A percentile compares a stretch with the other conserved stretches of the same genome.
Conservation (phyloP, 768 basidiomycete genomes). For the Suillus variegatus region DNA sequence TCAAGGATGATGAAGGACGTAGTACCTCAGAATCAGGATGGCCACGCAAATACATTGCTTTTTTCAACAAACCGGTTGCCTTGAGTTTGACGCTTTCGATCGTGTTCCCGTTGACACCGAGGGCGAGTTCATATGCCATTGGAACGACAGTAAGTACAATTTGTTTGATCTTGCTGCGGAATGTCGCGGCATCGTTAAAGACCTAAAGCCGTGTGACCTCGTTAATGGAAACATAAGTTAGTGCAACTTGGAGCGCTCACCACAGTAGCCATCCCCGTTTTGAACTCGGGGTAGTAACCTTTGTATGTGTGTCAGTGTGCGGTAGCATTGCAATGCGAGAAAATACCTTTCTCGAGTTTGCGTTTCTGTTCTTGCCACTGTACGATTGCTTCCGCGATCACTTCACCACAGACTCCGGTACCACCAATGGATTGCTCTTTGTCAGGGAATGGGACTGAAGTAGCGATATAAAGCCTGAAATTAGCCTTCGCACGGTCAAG, state of each 20-base stretch:
- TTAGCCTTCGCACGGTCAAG: neutral
- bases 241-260: neutral
- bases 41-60: neutral
- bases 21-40: neutral
- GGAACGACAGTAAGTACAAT: neutral
- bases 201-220: neutral
- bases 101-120: neutral
- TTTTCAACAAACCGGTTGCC: neutral
- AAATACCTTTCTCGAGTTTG: neutral
- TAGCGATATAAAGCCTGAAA: neutral
- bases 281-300: neutral
- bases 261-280: neutral
- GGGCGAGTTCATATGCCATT: neutral
- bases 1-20: neutral
- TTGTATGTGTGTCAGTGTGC: neutral
- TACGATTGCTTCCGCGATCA: neutral
- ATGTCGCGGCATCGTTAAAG: neutral
- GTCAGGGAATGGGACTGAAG: neutral
- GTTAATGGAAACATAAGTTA: neutral
- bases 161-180: neutral
- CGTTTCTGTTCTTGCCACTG: neutral
- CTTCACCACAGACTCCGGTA: neutral
- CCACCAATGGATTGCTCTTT: neutral
- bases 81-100: neutral
- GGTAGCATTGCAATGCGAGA: neutral